Evolutionary conservation across 2,329 filamentous ascomycete genomes (phyloP), one percentile per base, ranked within the genome.

Genomic region (Penicillium sclerotiorum): DNA sequence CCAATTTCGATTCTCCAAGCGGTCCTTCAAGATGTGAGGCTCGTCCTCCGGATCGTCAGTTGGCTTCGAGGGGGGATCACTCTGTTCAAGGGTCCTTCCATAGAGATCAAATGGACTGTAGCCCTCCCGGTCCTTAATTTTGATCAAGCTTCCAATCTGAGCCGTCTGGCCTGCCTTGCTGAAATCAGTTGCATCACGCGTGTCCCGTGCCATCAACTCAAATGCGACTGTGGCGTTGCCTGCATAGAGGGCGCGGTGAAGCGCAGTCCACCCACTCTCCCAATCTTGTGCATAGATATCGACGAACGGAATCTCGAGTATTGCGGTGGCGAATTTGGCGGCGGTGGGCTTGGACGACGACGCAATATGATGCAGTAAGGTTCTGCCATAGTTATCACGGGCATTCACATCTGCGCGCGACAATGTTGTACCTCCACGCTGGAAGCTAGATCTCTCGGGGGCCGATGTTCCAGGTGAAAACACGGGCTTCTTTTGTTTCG

Each of bases 41-140:
- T n/a, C n/a, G n/a, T n/a, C n/a, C 33, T 75, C 74, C 5, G 80
- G 77, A 20, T 81, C 82, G 22, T 80, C 74, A 18, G 41, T 47
- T 5, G 52, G n/a, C n/a, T n/a, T n/a, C 64, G 30, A 62, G 60
- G 36, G 49, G 56, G 79, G 40, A 80, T 73, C 9, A 64, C n/a
- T n/a, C n/a, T 66, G n/a, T 64, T 60, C 36, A 60, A 96, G 94
- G 0, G 90, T 96, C 32, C 89, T 85, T 55, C 90, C 88, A 63
- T 95, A 97, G 9, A 99, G 75, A 68, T 97, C 94, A 59, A 97
- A 93, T 0, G 94, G 93, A 58, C 91, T 95, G 65, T 95, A 91
- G 8, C 93, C 93, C 72, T 97, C 94, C 50, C 89, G 85, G 64
- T 99, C 94, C 70, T 97, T 99, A 44, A 94, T 90, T 74, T 95